Base-by-base conservation (phyloP, 1,284 basidiomycete species). In the Phaffia rhodozyma region DNA sequence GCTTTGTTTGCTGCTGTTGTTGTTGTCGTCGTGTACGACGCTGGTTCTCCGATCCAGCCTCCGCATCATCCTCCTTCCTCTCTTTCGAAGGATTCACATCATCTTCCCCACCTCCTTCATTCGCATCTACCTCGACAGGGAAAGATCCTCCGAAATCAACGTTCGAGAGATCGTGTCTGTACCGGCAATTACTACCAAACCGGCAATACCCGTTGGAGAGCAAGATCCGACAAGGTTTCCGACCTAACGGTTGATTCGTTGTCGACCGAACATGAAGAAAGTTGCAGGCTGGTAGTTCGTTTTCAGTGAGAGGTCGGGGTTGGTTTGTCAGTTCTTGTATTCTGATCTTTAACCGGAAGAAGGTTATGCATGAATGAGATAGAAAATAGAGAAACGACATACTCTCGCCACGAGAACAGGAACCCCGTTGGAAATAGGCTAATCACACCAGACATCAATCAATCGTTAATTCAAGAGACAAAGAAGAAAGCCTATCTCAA, bases 101-200 rank as follows among this genome's bases (percentile, higher is more conserved):
- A 16, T 43, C 13, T 7, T 43, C 13, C 38, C 13, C 38, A 16
- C 13, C 38, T 7, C 2, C 38, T 11, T 43, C 38, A 16, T 7
- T 43, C 38, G 38, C 38, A 43, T 43, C 38, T 11, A 11, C 38
- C 2, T 43, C 38, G 38, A 43, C 38, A 43, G 38, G 38, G 38
- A 43, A 43, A 16, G 38, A 43, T 43, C 38, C 38, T 43, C 38
- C 38, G 38, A 43, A 21, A 49, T 58, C 57, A 43, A 58, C 57
- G 18, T 43, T 43, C 7, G 50, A 49, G 47, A 58, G 43, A 29
- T 48, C 23, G 47, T 58, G 57, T 29, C 57, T 30, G 25, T 58
- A 58, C 23, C 57, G 57, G 30, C 57, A 58, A n/a, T 48, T 43
- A 34, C 32, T 49, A n/a, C 57, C 57, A 20, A 58, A 58, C 20